Evolutionary conservation across 1,284 basidiomycete species (phyloP), one percentile per base, ranked within the genome.

Genomic region (Moesziomyces aphidis): DNA sequence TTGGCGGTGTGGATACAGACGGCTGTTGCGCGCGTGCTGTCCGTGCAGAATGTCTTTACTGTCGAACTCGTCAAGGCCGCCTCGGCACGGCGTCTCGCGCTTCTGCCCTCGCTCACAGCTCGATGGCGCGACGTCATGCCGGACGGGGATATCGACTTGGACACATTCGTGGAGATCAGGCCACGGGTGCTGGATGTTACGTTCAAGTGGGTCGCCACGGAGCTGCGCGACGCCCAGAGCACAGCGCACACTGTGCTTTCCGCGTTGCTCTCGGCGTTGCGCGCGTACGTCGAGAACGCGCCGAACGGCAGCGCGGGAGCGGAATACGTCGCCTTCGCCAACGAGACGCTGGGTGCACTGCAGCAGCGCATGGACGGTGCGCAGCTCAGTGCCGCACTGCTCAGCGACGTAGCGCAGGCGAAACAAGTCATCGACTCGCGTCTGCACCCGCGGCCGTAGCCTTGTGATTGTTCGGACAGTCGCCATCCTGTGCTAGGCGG

Each of bases 1-100:
- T 11, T 80, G 5, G 65, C 63, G 1, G 61, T 82, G 8, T 82
- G 80, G 81, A 71, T 77, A 26, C 77, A 78, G 47, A 64, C 72
- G 2, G 66, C 76, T 3, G 69, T 73, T 1, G 77, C 80, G 24
- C 57, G 69, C 15, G 59, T 61, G n/a, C 50, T 74, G 24, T 74
- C 76, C 0, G 48, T 76, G 10, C 80, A 82, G 55, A 59, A 73
- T 24, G 56, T 58, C 15, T 80, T 64, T 19, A 81, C 80, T 0
- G 42, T 5, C 5, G 56, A 65, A 8, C 47, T 76, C 49, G 60
- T 70, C 17, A 45, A 61, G 5, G 53, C 22, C 8, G 63, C 22
- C 6, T 42, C 22, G 3, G 9, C 28, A 42, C 2, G 43, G 13
- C 23, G 26, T 23, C 9, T 46, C 10, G n/a, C 47, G 21, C 39